phyloP scores from a whole-genome alignment of 1,139 yeast genomes.

The Saccharomyces hybrid region DNA sequence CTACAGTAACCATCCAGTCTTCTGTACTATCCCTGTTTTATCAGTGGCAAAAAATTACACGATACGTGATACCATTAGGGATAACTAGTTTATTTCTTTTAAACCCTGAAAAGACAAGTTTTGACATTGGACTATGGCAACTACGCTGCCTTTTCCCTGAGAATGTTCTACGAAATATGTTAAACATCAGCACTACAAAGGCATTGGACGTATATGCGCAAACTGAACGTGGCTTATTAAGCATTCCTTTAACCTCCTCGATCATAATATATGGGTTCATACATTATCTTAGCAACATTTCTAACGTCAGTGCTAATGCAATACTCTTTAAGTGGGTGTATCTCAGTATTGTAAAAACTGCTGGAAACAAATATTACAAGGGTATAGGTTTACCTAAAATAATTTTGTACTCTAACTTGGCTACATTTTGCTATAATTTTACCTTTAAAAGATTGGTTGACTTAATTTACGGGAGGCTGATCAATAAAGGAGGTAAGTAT shows the following conservation, averaged over 20 bases:
- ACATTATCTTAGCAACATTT: neutral
- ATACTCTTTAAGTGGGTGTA: neutral
- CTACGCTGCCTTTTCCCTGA: slow-evolving; percentile 27
- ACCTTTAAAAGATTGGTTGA: neutral
- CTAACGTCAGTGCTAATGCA: neutral
- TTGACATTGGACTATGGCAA: slow-evolving; percentile 16
- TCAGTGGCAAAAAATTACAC: slow-evolving; percentile 5
- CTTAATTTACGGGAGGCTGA: neutral
- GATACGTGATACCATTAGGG: slow-evolving; percentile 6
- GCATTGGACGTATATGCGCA: slow-evolving; percentile 17
- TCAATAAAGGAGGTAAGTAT: neutral
- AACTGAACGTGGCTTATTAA: slow-evolving; percentile 10
- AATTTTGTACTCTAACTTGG: neutral
- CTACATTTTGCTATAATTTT: neutral
- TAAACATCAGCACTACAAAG: slow-evolving; percentile 31
- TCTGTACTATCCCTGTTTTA: slow-evolving; percentile 2
- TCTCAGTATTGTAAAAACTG: neutral
- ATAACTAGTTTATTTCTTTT: slow-evolving; percentile 5
- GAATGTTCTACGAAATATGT: slow-evolving; percentile 30
- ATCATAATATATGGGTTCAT: slow-evolving; percentile 13
- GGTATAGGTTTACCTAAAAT: neutral
- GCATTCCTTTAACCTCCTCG: slow-evolving; percentile 15
- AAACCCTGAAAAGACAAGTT: slow-evolving; percentile 10
- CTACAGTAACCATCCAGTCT: neutral
- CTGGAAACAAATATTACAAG: neutral